Conservation (phyloP, 805 yeast genomes). For the Suhomyces sp. region DNA sequence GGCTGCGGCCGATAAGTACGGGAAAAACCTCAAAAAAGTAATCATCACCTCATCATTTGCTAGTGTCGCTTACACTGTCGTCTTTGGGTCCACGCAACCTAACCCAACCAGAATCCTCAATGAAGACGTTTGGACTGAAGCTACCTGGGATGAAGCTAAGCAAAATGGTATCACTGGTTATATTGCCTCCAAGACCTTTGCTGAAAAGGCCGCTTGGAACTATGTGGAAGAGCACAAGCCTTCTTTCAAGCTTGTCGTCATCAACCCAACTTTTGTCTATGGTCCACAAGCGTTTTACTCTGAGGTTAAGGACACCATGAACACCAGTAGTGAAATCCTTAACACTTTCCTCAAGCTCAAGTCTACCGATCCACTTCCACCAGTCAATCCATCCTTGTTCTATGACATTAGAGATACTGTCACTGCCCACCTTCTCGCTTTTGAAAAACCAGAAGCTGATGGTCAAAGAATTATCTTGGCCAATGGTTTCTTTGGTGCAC, state of each 20-base stretch:
- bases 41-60: constrained; percentile 19
- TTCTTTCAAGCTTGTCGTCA: constrained; percentile 20
- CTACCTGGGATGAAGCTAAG: constrained; percentile 50
- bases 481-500: constrained; percentile 22
- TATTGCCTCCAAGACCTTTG: constrained; percentile 57
- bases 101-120: constrained; percentile 26
- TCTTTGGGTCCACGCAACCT: constrained; percentile 31
- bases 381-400: background rate
- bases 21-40: constrained; percentile 14
- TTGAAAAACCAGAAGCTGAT: constrained; percentile 26
- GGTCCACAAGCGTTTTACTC: constrained; percentile 19
- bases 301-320: constrained; percentile 11
- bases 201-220: constrained; percentile 63
- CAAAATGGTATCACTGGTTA: constrained; percentile 37
- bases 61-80: constrained; percentile 6
- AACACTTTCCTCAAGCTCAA: constrained; percentile 6
- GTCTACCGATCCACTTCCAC: constrained; percentile 12
- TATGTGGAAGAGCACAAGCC: constrained; percentile 37
- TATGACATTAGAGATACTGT: constrained; percentile 68
- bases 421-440: constrained; percentile 53
- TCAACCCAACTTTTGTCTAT: constrained; percentile 22
- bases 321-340: constrained; percentile 7
- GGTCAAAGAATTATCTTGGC: constrained; percentile 24
- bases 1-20: constrained; percentile 36
- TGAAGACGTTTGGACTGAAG: constrained; percentile 53